phyloP scores from a whole-genome alignment of 2,329 filamentous ascomycete genomes.

The Sporothrix mexicana region DNA sequence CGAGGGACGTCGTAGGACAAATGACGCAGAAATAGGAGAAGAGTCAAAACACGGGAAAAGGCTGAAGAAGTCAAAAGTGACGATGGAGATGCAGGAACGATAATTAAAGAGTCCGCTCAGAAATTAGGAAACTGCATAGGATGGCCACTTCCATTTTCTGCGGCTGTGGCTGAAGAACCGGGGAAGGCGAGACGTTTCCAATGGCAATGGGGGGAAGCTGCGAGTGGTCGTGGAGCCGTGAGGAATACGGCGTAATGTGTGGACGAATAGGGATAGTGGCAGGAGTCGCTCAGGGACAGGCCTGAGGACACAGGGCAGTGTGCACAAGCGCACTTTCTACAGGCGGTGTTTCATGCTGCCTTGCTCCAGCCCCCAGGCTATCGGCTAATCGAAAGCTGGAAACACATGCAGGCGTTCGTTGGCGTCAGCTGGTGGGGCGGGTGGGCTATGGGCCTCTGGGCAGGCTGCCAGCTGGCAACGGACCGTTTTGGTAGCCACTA shows the following conservation, averaged over 20 bases:
- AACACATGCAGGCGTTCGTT: not conserved
- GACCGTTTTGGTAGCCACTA: slow-evolving; percentile 5
- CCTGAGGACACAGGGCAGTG: too few relatives aligned
- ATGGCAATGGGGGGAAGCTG: slow-evolving; percentile 20
- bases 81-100: not conserved
- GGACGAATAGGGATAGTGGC: slow-evolving; percentile 1
- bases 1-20: not conserved
- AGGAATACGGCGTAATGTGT: not conserved
- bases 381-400: slow-evolving; percentile 3
- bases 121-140: not conserved
- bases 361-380: slow-evolving; percentile 12
- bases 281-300: not conserved
- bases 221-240: not conserved
- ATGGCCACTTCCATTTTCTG: not conserved
- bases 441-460: too few relatives aligned
- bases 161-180: slow-evolving; percentile 26
- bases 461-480: slow-evolving; percentile 26
- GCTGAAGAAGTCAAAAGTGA: not conserved
- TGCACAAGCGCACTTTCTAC: slow-evolving; percentile 16
- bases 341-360: slow-evolving; percentile 27
- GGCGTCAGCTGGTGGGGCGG: slow-evolving; percentile 17
- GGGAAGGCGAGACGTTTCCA: slow-evolving; percentile 18
- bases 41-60: not conserved
- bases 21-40: not conserved
- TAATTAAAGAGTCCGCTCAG: not conserved